These are phyloP conservation scores for Nemania diffusa DNA, from an alignment of 2,329 filamentous ascomycete genomes.

Conservation along the genomic window DNA sequence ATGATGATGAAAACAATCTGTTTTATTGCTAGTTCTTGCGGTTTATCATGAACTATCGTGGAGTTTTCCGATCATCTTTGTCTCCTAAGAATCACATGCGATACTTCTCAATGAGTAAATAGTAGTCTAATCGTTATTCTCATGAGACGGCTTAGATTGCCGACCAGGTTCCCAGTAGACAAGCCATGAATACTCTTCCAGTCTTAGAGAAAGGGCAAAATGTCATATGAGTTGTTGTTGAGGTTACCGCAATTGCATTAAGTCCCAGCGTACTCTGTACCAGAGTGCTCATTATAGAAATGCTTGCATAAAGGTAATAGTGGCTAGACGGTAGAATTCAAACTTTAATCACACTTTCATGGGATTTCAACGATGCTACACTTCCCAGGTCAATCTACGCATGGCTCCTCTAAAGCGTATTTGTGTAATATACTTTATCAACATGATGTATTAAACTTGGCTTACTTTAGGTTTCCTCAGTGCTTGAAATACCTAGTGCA, in stretches of 20 bases:
- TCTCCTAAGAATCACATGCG: background rate
- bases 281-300: background rate
- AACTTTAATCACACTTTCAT: background rate
- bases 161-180: background rate
- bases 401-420: background rate
- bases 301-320: background rate
- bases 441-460: background rate
- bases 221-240: too few relatives aligned
- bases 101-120: background rate
- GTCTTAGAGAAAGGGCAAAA: background rate
- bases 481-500: background rate
- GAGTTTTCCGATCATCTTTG: background rate
- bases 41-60: background rate
- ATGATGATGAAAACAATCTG: background rate
- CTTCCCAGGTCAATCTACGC: background rate
- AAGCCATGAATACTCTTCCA: background rate
- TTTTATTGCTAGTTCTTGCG: background rate
- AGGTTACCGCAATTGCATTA: too few relatives aligned
- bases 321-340: background rate
- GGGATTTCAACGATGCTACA: background rate
- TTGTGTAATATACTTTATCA: background rate
- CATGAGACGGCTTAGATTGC: background rate
- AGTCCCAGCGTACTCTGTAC: background rate
- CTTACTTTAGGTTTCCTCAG: background rate
- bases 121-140: too few relatives aligned